Evolutionary conservation across 225 moss, liverwort and hornwort genomes (phyloP).

Genomic region (Takakia lepidozioides): DNA sequence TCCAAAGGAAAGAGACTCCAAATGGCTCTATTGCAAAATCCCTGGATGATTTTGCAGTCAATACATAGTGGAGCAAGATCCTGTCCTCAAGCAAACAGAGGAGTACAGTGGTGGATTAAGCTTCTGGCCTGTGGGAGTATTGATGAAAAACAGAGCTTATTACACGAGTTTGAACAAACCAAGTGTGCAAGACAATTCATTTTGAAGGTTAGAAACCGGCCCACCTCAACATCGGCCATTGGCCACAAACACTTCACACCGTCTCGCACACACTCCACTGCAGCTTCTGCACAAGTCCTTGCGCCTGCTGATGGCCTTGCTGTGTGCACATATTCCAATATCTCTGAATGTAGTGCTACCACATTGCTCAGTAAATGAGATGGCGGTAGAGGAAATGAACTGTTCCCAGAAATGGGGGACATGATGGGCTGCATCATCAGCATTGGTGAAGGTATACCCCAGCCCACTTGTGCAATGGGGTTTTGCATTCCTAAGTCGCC

Average conservation of each 20-base stretch:
- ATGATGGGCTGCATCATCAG: conserved; percentile 44
- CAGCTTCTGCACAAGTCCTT: conserved; percentile 75
- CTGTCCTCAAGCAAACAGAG: no score
- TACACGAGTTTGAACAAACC: no score
- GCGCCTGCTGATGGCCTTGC: conserved; percentile 78
- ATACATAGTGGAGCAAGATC: no score
- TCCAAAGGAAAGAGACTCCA: no score
- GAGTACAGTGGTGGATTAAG: no score
- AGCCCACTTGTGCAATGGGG: conserved; percentile 50
- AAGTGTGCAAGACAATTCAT: no score
- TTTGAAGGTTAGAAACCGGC: no score
- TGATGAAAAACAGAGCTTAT: no score
- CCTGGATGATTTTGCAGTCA: no score
- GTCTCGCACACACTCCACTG: conserved; percentile 81
- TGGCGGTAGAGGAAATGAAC: conserved; percentile 54
- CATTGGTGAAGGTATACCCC: conserved; percentile 46
- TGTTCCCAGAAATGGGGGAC: conserved; percentile 42
- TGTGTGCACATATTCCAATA: conserved; percentile 71
- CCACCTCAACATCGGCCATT: conserved; percentile 90
- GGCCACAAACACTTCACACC: conserved; percentile 86
- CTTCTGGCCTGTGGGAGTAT: no score
- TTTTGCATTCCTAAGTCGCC: conserved; percentile 53
- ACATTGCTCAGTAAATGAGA: conserved; percentile 60
- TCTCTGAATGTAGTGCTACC: conserved; percentile 70
- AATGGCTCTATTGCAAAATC: no score